Evolutionary conservation across 345 rosid species (phyloP).

Genomic region (Mangifera indica): DNA sequence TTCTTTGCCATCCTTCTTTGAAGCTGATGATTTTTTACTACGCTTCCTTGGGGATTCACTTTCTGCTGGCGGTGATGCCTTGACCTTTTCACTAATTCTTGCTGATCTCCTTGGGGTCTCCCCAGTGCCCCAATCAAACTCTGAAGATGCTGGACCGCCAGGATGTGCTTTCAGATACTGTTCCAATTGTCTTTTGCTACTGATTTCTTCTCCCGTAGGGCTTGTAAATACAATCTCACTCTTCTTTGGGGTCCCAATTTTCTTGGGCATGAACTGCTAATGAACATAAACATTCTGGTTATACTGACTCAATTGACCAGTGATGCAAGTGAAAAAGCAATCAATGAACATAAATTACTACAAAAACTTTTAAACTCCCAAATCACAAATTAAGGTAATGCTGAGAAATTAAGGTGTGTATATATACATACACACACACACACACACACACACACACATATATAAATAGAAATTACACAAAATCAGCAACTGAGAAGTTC

Average conservation of each 20-base stretch:
- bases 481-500: neutral
- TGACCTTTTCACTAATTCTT: slow-evolving; percentile 60
- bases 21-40: slow-evolving; percentile 41
- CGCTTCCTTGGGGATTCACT: slow-evolving; percentile 56
- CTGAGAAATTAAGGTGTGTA: neutral
- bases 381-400: neutral
- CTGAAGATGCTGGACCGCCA: slow-evolving; percentile 48
- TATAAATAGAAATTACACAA: neutral
- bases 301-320: neutral
- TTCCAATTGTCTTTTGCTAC: slow-evolving; percentile 53
- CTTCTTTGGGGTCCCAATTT: slow-evolving; percentile 52
- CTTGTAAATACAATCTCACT: slow-evolving; percentile 59
- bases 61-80: slow-evolving; percentile 36
- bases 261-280: slow-evolving; percentile 51
- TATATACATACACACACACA: too few relatives aligned
- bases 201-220: slow-evolving; percentile 68
- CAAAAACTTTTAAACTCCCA: neutral
- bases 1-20: slow-evolving; percentile 52
- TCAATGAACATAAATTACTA: neutral
- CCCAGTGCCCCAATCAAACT: slow-evolving; percentile 70
- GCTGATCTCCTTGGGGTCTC: slow-evolving; percentile 74
- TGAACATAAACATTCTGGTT: slow-evolving; percentile 10
- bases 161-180: slow-evolving; percentile 62
- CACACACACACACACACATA: too few relatives aligned
- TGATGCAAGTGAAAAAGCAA: neutral